Evolutionary conservation across 2,329 filamentous ascomycete genomes (phyloP).

Genomic region (Neofusicoccum ribis): DNA sequence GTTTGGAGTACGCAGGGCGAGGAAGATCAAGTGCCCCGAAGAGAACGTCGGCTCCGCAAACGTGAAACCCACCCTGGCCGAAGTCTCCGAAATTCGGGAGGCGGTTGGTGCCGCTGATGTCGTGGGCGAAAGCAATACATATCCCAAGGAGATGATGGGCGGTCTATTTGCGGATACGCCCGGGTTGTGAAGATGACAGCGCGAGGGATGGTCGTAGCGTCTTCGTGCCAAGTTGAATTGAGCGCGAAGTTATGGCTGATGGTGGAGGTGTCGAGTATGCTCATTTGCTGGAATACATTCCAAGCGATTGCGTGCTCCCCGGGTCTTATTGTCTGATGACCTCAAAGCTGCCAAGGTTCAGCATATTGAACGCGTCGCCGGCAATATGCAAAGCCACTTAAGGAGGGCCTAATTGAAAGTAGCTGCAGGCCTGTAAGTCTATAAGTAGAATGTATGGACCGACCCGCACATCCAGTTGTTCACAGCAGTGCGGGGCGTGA

Average conservation of each 20-base stretch:
- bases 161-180: neutral
- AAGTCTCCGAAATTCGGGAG: slow-evolving; percentile 17
- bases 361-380: too few species aligned
- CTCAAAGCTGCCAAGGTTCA: too few species aligned
- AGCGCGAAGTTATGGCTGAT: neutral
- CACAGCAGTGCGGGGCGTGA: neutral
- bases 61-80: slow-evolving; percentile 10
- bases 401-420: neutral
- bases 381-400: neutral
- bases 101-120: neutral
- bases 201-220: too few species aligned
- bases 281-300: neutral
- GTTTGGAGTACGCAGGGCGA: slow-evolving; percentile 38
- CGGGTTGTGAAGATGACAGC: neutral
- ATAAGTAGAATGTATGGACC: too few species aligned
- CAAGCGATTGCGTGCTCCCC: too few species aligned
- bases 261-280: neutral
- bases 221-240: neutral
- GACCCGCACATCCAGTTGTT: neutral
- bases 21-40: slow-evolving; percentile 41
- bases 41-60: slow-evolving; percentile 33
- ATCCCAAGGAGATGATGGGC: neutral
- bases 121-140: slow-evolving; percentile 1
- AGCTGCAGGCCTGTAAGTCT: too few species aligned
- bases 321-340: too few species aligned